These are phyloP conservation scores for Macroventuria anomochaeta DNA, from an alignment of 2,329 filamentous ascomycete genomes.

Conservation along the genomic window DNA sequence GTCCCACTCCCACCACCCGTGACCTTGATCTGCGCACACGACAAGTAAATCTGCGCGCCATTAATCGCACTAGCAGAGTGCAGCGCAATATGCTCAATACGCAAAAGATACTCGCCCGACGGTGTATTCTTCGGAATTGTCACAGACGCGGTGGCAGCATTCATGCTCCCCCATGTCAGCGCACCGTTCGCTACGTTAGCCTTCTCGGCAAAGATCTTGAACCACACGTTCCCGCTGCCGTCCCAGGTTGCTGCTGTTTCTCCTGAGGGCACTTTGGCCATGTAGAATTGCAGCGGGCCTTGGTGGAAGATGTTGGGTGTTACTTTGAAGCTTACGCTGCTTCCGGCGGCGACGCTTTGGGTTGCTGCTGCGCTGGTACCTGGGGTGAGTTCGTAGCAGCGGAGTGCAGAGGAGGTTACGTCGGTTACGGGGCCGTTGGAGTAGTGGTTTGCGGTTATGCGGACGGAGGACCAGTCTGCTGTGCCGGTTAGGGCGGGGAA, in stretches of 20 bases:
- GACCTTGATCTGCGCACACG: conserved; percentile 56
- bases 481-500: conserved; percentile 25
- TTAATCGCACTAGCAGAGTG: conserved; percentile 45
- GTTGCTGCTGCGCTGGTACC: conserved; percentile 26
- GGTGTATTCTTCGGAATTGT: conserved; percentile 51
- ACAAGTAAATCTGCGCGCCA: conserved; percentile 55
- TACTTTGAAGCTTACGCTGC: conserved; percentile 42
- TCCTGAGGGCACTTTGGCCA: conserved; percentile 46
- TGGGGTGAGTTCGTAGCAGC: conserved; percentile 43
- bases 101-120: conserved; percentile 54
- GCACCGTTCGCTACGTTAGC: conserved; percentile 26
- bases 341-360: conserved; percentile 39
- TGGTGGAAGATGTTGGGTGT: conserved; percentile 43
- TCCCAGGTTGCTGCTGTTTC: conserved; percentile 39
- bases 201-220: conserved; percentile 44
- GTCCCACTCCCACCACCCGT: conserved; percentile 47
- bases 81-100: conserved; percentile 56
- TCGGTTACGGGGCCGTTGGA: conserved; percentile 40
- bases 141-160: conserved; percentile 37
- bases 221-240: conserved; percentile 46
- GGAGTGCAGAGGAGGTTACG: conserved; percentile 38
- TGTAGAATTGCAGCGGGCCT: conserved; percentile 48
- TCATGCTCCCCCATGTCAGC: conserved; percentile 37
- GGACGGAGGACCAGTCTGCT: conserved; percentile 42
- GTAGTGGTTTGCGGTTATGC: conserved; percentile 42